These are phyloP conservation scores for Cenchrus fungigraminus DNA, from an alignment of 176 grass and related monocot genomes.

Conservation along the genomic window DNA sequence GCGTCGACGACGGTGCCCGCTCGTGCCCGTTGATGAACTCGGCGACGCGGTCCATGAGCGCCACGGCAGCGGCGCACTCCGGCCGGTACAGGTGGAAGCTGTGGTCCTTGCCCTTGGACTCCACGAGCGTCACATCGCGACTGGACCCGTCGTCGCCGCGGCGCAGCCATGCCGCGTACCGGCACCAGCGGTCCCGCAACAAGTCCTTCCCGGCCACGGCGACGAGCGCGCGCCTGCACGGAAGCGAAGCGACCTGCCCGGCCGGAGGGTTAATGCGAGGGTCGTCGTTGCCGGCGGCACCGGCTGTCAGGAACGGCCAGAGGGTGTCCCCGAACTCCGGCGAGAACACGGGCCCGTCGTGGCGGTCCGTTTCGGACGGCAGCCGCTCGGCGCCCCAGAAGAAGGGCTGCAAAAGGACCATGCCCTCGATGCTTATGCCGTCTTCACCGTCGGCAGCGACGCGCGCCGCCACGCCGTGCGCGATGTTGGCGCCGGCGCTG, in stretches of 20 bases:
- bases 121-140: slow-evolving; percentile 25
- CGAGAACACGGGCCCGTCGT: not conserved
- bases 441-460: not conserved
- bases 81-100: slow-evolving; percentile 31
- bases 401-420: slow-evolving; percentile 21
- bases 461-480: slow-evolving; percentile 5
- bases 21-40: slow-evolving; percentile 4
- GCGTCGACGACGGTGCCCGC: not conserved
- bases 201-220: not conserved
- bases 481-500: slow-evolving; percentile 61
- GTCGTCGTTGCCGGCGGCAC: slow-evolving; percentile 40
- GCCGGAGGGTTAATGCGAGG: not conserved
- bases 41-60: slow-evolving; percentile 21
- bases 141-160: no score
- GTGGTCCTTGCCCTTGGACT: slow-evolving; percentile 26
- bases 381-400: slow-evolving; percentile 21
- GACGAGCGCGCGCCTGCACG: not conserved
- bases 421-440: slow-evolving; percentile 10
- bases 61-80: not conserved
- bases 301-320: slow-evolving; percentile 29
- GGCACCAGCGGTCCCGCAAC: not conserved
- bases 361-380: not conserved
- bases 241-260: not conserved
- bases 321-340: not conserved
- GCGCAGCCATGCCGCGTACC: not conserved